A percentile compares a stretch with the other conserved stretches of the same genome.
These are phyloP conservation scores for Penicillium ochrochloron DNA, from an alignment of 495 filamentous ascomycete species.

Conservation along the genomic window DNA sequence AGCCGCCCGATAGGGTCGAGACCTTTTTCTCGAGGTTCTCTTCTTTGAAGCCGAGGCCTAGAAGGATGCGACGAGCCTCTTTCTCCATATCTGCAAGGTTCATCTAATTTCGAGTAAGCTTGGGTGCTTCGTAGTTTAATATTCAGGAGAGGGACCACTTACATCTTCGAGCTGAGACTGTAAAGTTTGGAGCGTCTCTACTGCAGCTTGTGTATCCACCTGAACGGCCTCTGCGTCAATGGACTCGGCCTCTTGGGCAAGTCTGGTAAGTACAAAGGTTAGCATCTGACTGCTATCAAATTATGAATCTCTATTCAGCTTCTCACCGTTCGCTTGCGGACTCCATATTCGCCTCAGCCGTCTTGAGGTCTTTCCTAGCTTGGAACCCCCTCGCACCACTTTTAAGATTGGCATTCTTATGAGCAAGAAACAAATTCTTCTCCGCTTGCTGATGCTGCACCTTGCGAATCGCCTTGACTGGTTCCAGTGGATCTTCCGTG, in stretches of 20 bases:
- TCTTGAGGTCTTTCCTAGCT: slow-evolving; percentile 69
- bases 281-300: neutral
- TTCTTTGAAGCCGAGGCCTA: slow-evolving; percentile 74
- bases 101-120: slow-evolving; percentile 35
- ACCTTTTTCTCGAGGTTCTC: slow-evolving; percentile 59
- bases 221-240: slow-evolving; percentile 59
- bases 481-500: slow-evolving; percentile 54
- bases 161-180: slow-evolving; percentile 60
- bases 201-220: slow-evolving; percentile 65
- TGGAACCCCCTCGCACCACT: slow-evolving; percentile 74
- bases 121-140: neutral
- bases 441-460: slow-evolving; percentile 62
- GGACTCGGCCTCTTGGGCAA: slow-evolving; percentile 55
- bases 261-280: slow-evolving; percentile 39
- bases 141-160: slow-evolving; percentile 3
- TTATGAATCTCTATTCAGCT: neutral
- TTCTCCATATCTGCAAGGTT: slow-evolving; percentile 55
- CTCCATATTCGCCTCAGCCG: slow-evolving; percentile 65
- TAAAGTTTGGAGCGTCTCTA: slow-evolving; percentile 64
- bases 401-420: slow-evolving; percentile 71
- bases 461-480: slow-evolving; percentile 62
- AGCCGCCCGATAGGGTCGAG: slow-evolving; percentile 73
- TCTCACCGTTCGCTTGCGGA: slow-evolving; percentile 57
- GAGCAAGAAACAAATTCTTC: slow-evolving; percentile 65
- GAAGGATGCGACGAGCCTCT: slow-evolving; percentile 64